A percentile compares a stretch with the other conserved stretches of the same genome.
Evolutionary conservation across 176 grass and related monocot species (phyloP).

Genomic region (Metroxylon sagu): DNA sequence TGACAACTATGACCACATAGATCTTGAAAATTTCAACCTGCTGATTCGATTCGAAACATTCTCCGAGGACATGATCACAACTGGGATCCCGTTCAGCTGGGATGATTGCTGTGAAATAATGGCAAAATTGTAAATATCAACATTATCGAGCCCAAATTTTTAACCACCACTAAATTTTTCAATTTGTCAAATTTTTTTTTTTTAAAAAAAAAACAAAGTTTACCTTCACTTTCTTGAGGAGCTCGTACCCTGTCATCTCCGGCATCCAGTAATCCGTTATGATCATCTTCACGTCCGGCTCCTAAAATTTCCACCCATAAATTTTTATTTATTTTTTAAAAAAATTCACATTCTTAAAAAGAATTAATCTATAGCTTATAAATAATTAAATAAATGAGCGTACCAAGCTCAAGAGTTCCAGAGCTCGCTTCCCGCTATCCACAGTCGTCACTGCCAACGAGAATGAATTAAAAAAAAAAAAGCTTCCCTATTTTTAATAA

Average conservation of each 20-base stretch:
- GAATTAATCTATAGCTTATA: no score
- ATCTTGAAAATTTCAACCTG: constrained; percentile 11
- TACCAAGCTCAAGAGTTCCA: constrained; percentile 69
- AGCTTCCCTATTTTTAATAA: neutral
- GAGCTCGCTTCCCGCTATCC: constrained; percentile 82
- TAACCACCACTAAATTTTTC: no score
- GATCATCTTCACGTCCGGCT: constrained; percentile 89
- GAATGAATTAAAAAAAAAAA: neutral
- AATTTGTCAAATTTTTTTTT: neutral
- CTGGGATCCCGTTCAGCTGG: constrained; percentile 59
- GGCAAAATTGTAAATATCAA: neutral
- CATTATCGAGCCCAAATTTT: neutral
- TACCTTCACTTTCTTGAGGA: constrained; percentile 96
- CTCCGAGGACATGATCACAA: constrained; percentile 99
- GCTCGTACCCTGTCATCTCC: constrained; percentile 92
- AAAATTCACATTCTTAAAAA: no score
- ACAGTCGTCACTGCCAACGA: constrained; percentile 62
- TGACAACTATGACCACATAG: no score
- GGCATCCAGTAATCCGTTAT: constrained; percentile 98
- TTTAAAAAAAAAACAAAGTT: neutral
- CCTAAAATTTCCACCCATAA: constrained; percentile 19
- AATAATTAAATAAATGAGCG: neutral
- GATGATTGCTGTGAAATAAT: constrained; percentile 52
- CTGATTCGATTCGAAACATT: constrained; percentile 77
- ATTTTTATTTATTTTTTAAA: no score